Evolutionary conservation across 2,329 filamentous ascomycete species (phyloP).

Genomic region (Fonsecaea monophora): DNA sequence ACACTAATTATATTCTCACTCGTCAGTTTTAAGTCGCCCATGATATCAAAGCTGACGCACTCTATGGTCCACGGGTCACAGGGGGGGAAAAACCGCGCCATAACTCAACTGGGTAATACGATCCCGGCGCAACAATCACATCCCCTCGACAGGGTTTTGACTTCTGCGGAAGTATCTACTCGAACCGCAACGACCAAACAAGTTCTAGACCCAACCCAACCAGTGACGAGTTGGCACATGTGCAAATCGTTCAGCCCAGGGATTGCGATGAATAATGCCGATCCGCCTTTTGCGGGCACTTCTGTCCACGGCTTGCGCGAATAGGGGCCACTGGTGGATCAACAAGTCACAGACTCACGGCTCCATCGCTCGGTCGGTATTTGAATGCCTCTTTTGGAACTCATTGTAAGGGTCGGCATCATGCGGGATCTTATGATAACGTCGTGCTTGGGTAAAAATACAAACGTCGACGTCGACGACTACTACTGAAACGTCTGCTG

Average conservation of each 20-base stretch:
- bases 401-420: conserved; percentile 2
- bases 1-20: conserved; percentile 12
- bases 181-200: background rate
- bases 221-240: conserved; percentile 25
- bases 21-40: conserved; percentile 17
- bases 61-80: background rate
- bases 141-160: conserved; percentile 8
- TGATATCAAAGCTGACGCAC: conserved; percentile 30
- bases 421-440: conserved; percentile 2
- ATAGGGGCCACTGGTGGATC: conserved; percentile 5
- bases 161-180: conserved; percentile 11
- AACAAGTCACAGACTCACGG: background rate
- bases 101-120: conserved; percentile 34
- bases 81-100: conserved; percentile 19
- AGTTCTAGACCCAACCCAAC: background rate
- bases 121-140: conserved; percentile 27
- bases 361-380: conserved; percentile 26
- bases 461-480: background rate
- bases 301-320: background rate
- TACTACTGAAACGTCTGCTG: background rate
- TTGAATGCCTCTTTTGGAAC: conserved; percentile 32
- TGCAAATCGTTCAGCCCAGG: conserved; percentile 11
- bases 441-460: background rate
- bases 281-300: background rate
- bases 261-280: conserved; percentile 11